Conservation (phyloP, 2,329 filamentous ascomycete genomes). For the Alternaria atra region DNA sequence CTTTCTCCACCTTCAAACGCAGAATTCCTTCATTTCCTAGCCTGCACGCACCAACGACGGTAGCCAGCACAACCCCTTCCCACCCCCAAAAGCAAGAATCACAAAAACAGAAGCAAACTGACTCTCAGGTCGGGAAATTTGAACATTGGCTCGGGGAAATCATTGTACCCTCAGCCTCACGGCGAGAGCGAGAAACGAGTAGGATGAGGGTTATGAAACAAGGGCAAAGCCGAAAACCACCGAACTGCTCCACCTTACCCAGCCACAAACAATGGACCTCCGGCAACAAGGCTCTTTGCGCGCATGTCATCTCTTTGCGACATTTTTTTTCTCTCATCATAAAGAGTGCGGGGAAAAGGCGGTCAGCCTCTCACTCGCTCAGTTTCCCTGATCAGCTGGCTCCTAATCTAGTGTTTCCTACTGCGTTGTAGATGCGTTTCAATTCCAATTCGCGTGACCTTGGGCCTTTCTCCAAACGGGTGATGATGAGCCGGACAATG, state of each 20-base stretch:
- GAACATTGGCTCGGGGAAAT: background rate
- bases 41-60: background rate
- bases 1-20: background rate
- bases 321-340: background rate
- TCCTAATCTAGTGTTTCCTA: background rate
- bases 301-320: background rate
- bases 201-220: slow-evolving; percentile 1
- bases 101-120: background rate
- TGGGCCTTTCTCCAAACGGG: background rate
- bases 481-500: background rate
- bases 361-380: background rate
- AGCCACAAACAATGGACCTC: background rate
- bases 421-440: slow-evolving; percentile 1
- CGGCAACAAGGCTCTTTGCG: background rate
- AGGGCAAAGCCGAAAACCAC: background rate
- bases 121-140: slow-evolving; percentile 4
- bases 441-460: background rate
- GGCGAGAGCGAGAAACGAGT: background rate
- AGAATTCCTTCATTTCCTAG: slow-evolving; percentile 2
- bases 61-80: background rate
- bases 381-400: background rate
- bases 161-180: background rate
- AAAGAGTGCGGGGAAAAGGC: background rate
- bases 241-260: slow-evolving; percentile 2
- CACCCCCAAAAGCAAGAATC: background rate